Evolutionary conservation across 441 rosid genomes (phyloP), one percentile per base, ranked within the genome.

Genomic region (Eutrema salsugineum): DNA sequence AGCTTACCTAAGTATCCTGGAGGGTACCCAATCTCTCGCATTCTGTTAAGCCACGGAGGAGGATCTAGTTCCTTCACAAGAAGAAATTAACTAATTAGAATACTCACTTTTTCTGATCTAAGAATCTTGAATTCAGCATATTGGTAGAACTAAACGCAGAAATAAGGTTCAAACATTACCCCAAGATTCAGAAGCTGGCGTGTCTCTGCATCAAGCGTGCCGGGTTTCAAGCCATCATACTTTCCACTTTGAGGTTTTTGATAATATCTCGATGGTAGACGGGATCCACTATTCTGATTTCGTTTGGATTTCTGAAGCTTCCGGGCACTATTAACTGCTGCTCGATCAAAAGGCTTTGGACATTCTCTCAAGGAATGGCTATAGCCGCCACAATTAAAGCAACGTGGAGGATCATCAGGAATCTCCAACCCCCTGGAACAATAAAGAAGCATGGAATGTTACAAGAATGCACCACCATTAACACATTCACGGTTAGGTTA

Each of bases 1-100:
- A 14, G 59, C 59, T 61, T 83, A 91, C 99, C 99, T 82, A 93
- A 82, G 82, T 95, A 93, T 77, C 99, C 99, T 0, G 91, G 98
- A 6, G 99, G 98, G 58, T 95, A 95, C 22, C 98, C 99, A 75
- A 95, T 78, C 77, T 95, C 97, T 70, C 91, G 84, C 98, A 95
- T 95, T 79, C 97, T 86, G 82, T 84, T 70, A 62, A 87, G 95
- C 98, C 97, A 95, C 4, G 99, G 99, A 46, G 99, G 99, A 60
- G 99, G 99, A 73, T 95, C 98, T 40, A 91, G 89, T 77, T 91
- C 98, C 98, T 95, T 84, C 38, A 72, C 35, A 64, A 64, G 50
- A 76, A 16, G 51, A 63, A 56, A 38, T 3, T 0, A 65, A 16
- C 8, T 10, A 15, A 30, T 39, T 6, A 66, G 43, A 39, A 73